Conservation (phyloP, 169 alveolate species). For the Plasmodium vivax region DNA sequence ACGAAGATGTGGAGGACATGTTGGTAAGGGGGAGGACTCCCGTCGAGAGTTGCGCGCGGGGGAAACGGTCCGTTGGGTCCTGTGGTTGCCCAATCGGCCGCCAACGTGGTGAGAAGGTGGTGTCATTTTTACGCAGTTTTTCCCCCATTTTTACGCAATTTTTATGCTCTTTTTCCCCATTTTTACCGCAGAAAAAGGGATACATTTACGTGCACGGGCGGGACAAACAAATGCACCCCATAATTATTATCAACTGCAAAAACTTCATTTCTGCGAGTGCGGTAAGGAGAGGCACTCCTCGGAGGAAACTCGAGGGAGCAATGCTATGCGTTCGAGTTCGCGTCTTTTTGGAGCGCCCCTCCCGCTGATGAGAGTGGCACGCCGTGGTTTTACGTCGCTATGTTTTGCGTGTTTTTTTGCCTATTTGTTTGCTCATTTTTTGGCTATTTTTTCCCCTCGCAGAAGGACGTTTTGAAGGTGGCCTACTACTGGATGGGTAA, state of each 20-base stretch:
- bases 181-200: constrained; percentile 76
- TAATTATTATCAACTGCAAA: constrained; percentile 76
- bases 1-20: constrained; percentile 55
- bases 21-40: neutral
- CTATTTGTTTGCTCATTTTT: neutral
- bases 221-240: constrained; percentile 83
- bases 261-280: constrained; percentile 18
- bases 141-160: neutral
- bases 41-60: neutral
- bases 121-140: neutral
- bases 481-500: constrained; percentile 68
- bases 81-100: constrained; percentile 4
- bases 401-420: neutral
- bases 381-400: neutral
- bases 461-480: constrained; percentile 65
- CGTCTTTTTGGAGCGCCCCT: neutral
- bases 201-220: constrained; percentile 82
- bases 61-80: neutral
- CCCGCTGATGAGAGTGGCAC: neutral
- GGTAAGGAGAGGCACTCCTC: neutral
- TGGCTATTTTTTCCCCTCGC: neutral
- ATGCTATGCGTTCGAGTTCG: neutral
- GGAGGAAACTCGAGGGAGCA: too few relatives aligned
- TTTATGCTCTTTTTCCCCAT: neutral
- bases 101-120: neutral